Evolutionary conservation across 441 rosid species (phyloP).

Genomic region (Populus hybrid): DNA sequence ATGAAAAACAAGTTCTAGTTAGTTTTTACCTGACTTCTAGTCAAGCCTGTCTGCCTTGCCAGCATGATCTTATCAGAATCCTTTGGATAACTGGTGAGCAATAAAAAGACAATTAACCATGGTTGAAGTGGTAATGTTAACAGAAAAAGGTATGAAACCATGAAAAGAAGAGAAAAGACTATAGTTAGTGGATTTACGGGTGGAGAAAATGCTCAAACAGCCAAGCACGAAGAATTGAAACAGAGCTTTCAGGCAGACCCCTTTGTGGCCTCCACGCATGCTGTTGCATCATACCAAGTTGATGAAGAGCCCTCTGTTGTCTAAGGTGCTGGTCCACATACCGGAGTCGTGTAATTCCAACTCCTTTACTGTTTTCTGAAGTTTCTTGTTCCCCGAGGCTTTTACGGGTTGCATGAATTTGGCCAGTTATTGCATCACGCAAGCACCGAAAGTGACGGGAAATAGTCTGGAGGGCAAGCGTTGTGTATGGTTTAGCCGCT

Average conservation of each 20-base stretch:
- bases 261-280: slow-evolving; percentile 97
- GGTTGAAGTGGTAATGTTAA: slow-evolving; percentile 6
- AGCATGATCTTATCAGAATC: slow-evolving; percentile 94
- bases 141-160: not conserved
- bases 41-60: slow-evolving; percentile 96
- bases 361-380: slow-evolving; percentile 57
- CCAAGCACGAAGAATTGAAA: too few relatives aligned
- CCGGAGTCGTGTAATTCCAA: slow-evolving; percentile 73
- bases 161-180: slow-evolving; percentile 4
- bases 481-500: slow-evolving; percentile 93
- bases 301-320: slow-evolving; percentile 87
- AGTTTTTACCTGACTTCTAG: slow-evolving; percentile 82
- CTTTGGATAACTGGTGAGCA: slow-evolving; percentile 74
- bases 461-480: slow-evolving; percentile 87
- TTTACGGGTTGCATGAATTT: slow-evolving; percentile 56
- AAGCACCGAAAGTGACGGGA: slow-evolving; percentile 93
- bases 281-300: slow-evolving; percentile 87
- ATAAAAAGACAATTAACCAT: not conserved
- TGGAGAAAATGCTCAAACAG: slow-evolving; percentile 98
- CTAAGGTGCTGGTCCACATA: slow-evolving; percentile 94
- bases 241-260: slow-evolving; percentile 93
- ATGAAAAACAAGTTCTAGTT: not conserved
- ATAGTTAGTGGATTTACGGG: slow-evolving; percentile 54
- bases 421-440: slow-evolving; percentile 73
- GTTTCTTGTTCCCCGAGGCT: slow-evolving; percentile 83